Evolutionary conservation across 169 alveolate species (phyloP), one percentile per base, ranked within the genome.

Genomic region (Plasmodium vinckei): DNA sequence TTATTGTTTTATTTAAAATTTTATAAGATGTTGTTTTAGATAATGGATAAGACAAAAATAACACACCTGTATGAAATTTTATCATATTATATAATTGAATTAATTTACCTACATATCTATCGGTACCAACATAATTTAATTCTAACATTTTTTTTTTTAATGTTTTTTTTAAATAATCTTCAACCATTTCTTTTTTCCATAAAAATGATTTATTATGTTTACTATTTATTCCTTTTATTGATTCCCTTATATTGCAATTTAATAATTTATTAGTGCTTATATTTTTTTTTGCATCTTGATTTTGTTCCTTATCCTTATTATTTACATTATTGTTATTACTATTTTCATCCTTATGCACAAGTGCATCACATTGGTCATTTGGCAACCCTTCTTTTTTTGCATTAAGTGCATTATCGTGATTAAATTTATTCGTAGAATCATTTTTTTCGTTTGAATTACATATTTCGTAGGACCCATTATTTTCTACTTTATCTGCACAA

Each of bases 11-110:
- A 13, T 39, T 54, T 56, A 82, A 82, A 5, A 82, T 67, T 39
- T 82, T 82, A 19, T 82, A 82, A 0, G 84, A 82, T n/a, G 90
- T 82, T 46, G 84, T 67, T 61, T 82, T 82, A 23, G 90, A 82
- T 44, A 82, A 70, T 13, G 90, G 90, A 47, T 65, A 82, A 5
- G 90, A 82, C 49, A 82, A 71, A 70, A 82, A 82, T 56, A 82
- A 70, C 12, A 82, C 49, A 1, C 90, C 90, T 47, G 90, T 82
- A 27, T 82, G 84, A 12, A 82, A 82, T 12, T 82, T 65, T 54
- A 82, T 82, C 90, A 82, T 82, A 44, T 82, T 82, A 46, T 82
- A 82, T n/a, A 82, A 49, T 33, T 82, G 90, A 82, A 82, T 82
- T 54, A 82, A 53, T 67, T 82, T 82, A 47, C 63, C 68, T 23